Percentiles rank a stretch among this genome's conserved stretches.
Conservation (phyloP, 2,329 filamentous ascomycete genomes). For the Tolypocladium inflatum region DNA sequence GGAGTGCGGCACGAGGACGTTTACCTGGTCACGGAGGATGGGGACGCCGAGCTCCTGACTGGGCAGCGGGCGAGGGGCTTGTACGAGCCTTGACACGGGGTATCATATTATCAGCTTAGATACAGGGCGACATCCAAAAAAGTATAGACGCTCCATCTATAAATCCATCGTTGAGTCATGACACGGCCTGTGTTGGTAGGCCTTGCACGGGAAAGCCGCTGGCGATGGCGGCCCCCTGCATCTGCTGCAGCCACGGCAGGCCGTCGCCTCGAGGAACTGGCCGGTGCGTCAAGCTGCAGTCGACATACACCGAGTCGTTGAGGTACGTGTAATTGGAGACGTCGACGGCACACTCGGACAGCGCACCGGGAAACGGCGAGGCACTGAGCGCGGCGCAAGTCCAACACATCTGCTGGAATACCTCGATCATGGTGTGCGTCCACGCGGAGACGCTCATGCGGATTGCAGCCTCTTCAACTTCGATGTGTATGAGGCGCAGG, state of each 20-base stretch:
- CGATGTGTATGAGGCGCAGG: conserved; percentile 22
- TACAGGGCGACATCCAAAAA: not conserved
- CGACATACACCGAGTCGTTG: conserved; percentile 22
- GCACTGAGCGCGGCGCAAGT: conserved; percentile 23
- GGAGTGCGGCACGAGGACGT: conserved; percentile 56
- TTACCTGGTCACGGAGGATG: conserved; percentile 43
- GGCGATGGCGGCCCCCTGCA: conserved; percentile 21
- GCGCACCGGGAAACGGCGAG: conserved; percentile 20
- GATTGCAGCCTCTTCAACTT: conserved; percentile 21
- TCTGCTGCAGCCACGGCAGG: conserved; percentile 16
- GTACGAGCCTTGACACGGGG: conserved; percentile 35
- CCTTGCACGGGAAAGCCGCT: conserved; percentile 18
- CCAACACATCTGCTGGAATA: conserved; percentile 28
- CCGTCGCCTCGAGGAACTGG: conserved; percentile 17
- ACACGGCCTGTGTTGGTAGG: not conserved
- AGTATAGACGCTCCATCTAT: not conserved
- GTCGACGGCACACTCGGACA: conserved; percentile 20
- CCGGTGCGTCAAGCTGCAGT: conserved; percentile 22
- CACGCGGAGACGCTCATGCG: conserved; percentile 23
- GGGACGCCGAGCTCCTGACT: conserved; percentile 44
- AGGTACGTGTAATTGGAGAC: conserved; percentile 21
- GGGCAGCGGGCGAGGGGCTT: conserved; percentile 40
- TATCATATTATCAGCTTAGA: conserved; percentile 3
- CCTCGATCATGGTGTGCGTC: conserved; percentile 23
- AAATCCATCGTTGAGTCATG: not conserved